Evolutionary conservation across 768 basidiomycete species (phyloP).

Genomic region (Pisolithus sp.): DNA sequence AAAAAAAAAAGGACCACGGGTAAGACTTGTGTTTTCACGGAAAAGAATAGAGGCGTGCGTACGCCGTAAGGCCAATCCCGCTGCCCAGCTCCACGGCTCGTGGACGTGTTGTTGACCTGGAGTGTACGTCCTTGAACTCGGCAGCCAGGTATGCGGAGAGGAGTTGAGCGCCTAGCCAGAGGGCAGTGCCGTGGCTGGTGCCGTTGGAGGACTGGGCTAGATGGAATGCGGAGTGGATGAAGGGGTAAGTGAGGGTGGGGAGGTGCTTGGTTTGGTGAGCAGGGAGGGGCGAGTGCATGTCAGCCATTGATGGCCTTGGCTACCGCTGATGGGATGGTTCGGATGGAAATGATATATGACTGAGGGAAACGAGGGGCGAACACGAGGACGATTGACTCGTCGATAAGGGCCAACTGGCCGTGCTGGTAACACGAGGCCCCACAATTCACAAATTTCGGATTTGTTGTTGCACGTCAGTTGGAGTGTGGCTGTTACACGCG

Average conservation of each 20-base stretch:
- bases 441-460: neutral
- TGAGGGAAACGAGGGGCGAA: neutral
- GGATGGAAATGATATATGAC: neutral
- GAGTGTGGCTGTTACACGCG: too few species aligned
- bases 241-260: constrained; percentile 39
- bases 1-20: neutral
- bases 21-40: neutral
- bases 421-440: neutral
- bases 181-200: constrained; percentile 67
- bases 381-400: constrained; percentile 2
- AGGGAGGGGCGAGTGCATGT: constrained; percentile 27
- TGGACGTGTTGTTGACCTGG: constrained; percentile 18
- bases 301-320: neutral
- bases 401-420: neutral
- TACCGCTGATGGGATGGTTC: neutral
- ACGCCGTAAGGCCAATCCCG: constrained; percentile 77
- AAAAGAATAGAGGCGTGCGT: constrained; percentile 25
- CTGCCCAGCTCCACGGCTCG: constrained; percentile 73
- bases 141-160: constrained; percentile 55
- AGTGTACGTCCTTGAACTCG: constrained; percentile 21
- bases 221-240: constrained; percentile 33
- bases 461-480: neutral
- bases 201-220: constrained; percentile 59
- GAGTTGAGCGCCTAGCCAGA: constrained; percentile 81
- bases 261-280: constrained; percentile 65